These are phyloP conservation scores for Pestalotiopsis sp. DNA, from an alignment of 2,329 filamentous ascomycete species.

Conservation along the genomic window DNA sequence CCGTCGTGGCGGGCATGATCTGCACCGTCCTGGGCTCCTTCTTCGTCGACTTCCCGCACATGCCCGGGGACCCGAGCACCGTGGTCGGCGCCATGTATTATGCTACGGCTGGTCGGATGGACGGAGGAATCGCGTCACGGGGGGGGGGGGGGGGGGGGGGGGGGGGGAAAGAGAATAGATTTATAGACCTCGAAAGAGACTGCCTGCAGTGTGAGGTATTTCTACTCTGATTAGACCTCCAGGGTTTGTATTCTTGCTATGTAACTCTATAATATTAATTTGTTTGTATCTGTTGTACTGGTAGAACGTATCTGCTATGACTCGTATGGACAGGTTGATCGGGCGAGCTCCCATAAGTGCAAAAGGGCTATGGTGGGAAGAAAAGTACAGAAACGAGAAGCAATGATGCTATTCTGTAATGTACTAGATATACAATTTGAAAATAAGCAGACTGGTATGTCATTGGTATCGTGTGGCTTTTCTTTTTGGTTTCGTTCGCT, in stretches of 20 bases:
- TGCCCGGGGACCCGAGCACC: constrained; percentile 39
- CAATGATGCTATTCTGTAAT: neutral
- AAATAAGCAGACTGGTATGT: neutral
- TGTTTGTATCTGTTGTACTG: neutral
- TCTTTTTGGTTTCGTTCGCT: neutral
- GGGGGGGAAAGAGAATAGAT: no score
- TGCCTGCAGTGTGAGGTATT: no score
- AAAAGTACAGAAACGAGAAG: neutral
- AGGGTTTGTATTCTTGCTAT: no score
- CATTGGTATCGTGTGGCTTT: neutral
- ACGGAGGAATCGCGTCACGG: no score
- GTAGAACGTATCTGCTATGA: neutral
- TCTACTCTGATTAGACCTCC: no score
- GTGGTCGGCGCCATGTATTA: constrained; percentile 40
- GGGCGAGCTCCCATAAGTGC: constrained; percentile 6
- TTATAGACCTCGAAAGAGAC: no score
- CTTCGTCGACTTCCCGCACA: constrained; percentile 34
- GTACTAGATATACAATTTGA: neutral
- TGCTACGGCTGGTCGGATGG: constrained; percentile 20
- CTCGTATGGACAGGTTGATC: constrained; percentile 6
- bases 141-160: no score
- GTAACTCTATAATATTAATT: no score
- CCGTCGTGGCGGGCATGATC: constrained; percentile 39
- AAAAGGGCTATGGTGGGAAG: neutral
- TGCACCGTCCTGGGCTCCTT: constrained; percentile 36